phyloP scores from a whole-genome alignment of 805 yeast genomes.

The Candida taoyuanica region DNA sequence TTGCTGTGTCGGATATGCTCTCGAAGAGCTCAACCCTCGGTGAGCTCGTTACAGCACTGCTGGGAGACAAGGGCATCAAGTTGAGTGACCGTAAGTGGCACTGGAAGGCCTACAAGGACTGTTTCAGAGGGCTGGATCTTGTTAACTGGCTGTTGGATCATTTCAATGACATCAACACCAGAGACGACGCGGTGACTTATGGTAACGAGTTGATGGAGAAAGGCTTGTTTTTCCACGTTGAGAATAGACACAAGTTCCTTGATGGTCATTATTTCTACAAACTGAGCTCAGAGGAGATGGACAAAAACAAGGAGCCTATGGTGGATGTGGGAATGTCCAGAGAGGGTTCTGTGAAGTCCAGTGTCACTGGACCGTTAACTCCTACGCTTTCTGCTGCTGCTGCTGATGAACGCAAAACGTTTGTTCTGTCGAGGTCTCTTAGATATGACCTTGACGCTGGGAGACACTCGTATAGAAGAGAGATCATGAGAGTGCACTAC shows the following conservation, averaged over 20 bases:
- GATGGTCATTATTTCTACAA: slow-evolving; percentile 90
- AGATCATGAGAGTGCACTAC: slow-evolving; percentile 75
- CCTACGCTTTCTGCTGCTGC: slow-evolving; percentile 15
- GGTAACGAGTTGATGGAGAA: slow-evolving; percentile 75
- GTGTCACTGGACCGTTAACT: slow-evolving; percentile 11
- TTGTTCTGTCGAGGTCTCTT: slow-evolving; percentile 63
- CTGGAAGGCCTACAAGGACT: slow-evolving; percentile 66
- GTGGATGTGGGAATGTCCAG: slow-evolving; percentile 9
- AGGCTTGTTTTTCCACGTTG: slow-evolving; percentile 77
- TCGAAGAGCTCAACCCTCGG: slow-evolving; percentile 45
- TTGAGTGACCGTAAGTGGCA: slow-evolving; percentile 89
- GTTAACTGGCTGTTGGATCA: slow-evolving; percentile 81
- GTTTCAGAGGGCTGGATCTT: slow-evolving; percentile 81
- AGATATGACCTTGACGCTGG: slow-evolving; percentile 72
- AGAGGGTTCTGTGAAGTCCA: slow-evolving; percentile 4
- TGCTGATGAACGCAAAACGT: slow-evolving; percentile 26
- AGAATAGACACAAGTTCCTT: slow-evolving; percentile 72
- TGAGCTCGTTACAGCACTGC: slow-evolving; percentile 61
- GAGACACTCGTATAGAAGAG: slow-evolving; percentile 69
- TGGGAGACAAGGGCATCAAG: slow-evolving; percentile 56
- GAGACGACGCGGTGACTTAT: slow-evolving; percentile 78
- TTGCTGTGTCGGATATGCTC: slow-evolving; percentile 31
- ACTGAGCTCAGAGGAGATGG: slow-evolving; percentile 10
- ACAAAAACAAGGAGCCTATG: slow-evolving; percentile 8
- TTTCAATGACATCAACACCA: slow-evolving; percentile 70